Evolutionary conservation across 495 filamentous ascomycete species (phyloP).

Genomic region (Xanthoparmelia taractica): DNA sequence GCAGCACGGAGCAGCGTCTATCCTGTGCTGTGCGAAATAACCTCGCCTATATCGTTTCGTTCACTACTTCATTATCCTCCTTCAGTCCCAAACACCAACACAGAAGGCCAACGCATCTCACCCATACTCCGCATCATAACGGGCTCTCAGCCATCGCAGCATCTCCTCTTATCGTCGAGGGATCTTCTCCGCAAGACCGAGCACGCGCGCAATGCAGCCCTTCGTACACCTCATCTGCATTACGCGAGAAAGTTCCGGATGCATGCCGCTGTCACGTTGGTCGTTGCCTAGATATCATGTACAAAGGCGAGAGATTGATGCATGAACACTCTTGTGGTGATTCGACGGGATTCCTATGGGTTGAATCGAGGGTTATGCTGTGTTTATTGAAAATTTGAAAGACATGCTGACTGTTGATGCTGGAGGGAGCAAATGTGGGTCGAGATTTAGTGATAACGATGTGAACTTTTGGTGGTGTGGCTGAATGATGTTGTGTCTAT

Average conservation of each 20-base stretch:
- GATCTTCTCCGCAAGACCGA: conserved; percentile 1
- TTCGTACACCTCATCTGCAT: background rate
- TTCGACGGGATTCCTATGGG: background rate
- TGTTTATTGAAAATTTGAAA: background rate
- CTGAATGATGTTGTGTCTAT: background rate
- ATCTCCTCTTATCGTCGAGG: conserved; percentile 5
- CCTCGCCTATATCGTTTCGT: background rate
- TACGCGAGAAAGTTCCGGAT: background rate
- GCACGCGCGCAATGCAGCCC: conserved; percentile 4
- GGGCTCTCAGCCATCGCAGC: background rate
- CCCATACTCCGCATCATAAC: background rate
- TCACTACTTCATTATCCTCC: conserved; percentile 5
- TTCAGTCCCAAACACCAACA: background rate
- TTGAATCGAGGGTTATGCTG: background rate
- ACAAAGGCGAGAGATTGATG: background rate
- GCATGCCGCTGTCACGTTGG: background rate
- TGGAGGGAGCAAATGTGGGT: background rate
- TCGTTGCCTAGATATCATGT: background rate
- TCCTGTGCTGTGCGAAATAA: background rate
- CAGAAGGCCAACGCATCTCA: background rate
- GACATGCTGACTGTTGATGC: background rate
- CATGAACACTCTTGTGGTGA: background rate
- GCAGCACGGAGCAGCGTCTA: background rate
- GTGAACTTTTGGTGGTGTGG: background rate
- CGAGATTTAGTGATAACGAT: too few species aligned